These are phyloP conservation scores for Ophiobolus disseminans DNA, from an alignment of 2,329 filamentous ascomycete species.

Conservation along the genomic window DNA sequence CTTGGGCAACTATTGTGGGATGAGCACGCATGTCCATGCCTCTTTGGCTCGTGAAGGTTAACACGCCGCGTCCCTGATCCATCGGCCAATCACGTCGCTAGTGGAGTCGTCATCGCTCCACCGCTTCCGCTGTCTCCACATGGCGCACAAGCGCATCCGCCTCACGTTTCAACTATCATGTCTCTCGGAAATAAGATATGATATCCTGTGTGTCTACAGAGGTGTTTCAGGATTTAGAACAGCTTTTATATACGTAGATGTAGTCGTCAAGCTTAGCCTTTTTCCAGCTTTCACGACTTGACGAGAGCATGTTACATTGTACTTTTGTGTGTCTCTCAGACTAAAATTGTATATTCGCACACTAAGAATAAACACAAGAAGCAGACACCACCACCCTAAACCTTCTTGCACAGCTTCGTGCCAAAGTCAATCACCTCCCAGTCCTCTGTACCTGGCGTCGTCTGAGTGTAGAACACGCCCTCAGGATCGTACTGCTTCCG, in stretches of 20 bases:
- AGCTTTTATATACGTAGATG: too few species aligned
- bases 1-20: slow-evolving; percentile 11
- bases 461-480: slow-evolving; percentile 45
- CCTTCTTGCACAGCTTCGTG: slow-evolving; percentile 43
- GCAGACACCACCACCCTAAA: neutral
- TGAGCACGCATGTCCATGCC: slow-evolving; percentile 11
- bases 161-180: too few species aligned
- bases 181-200: too few species aligned
- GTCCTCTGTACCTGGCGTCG: slow-evolving; percentile 44
- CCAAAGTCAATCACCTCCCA: slow-evolving; percentile 45
- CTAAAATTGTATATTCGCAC: neutral
- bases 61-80: slow-evolving; percentile 15
- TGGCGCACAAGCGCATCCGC: too few species aligned
- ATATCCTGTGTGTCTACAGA: too few species aligned
- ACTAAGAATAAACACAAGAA: neutral
- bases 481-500: slow-evolving; percentile 44
- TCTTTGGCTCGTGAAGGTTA: slow-evolving; percentile 36
- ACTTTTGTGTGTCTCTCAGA: too few species aligned
- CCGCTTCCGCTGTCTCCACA: slow-evolving; percentile 7
- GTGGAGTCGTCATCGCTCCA: slow-evolving; percentile 30
- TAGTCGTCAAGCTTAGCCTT: too few species aligned
- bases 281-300: too few species aligned
- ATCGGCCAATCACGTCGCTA: slow-evolving; percentile 20
- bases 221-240: too few species aligned
- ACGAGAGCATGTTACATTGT: too few species aligned